Conservation (phyloP, 306 rosid genomes). For the Ormosia emarginata region DNA sequence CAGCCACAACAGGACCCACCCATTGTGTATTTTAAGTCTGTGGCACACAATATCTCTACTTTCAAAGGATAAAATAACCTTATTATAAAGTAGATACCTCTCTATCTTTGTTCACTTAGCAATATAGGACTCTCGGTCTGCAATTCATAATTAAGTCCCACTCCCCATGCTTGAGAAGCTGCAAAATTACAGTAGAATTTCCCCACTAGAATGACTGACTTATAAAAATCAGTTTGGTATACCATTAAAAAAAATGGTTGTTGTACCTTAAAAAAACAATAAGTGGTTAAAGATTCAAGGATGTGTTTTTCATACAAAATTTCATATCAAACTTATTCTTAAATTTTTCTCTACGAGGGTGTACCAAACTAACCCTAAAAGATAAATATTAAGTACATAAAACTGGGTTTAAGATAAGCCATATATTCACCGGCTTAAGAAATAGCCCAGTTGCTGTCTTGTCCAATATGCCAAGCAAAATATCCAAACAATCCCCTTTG, state of each 20-base stretch:
- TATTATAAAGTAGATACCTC: not conserved
- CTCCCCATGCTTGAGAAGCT: slow-evolving; percentile 6
- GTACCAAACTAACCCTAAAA: too few species aligned
- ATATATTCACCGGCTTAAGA: slow-evolving; percentile 25
- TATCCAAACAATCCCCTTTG: slow-evolving; percentile 28
- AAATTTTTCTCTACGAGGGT: too few species aligned
- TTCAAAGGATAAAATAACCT: not conserved
- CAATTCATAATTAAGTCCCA: not conserved
- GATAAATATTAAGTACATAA: too few species aligned
- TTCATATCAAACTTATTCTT: too few species aligned
- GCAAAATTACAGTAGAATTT: not conserved
- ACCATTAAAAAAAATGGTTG: too few species aligned
- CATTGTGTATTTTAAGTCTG: too few species aligned
- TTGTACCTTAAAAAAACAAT: too few species aligned
- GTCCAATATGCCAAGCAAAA: slow-evolving; percentile 31
- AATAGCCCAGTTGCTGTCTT: slow-evolving; percentile 46
- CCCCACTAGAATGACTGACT: not conserved
- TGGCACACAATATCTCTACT: too few species aligned
- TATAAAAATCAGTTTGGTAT: not conserved
- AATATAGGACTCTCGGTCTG: not conserved
- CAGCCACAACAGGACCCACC: too few species aligned
- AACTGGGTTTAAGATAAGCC: too few species aligned
- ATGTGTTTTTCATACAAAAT: too few species aligned
- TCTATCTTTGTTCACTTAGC: not conserved
- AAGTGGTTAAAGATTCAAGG: too few species aligned